Percentiles rank a stretch among this genome's conserved stretches.
These are phyloP conservation scores for Trichoderma endophyticum DNA, from an alignment of 2,329 filamentous ascomycete species.

Conservation along the genomic window DNA sequence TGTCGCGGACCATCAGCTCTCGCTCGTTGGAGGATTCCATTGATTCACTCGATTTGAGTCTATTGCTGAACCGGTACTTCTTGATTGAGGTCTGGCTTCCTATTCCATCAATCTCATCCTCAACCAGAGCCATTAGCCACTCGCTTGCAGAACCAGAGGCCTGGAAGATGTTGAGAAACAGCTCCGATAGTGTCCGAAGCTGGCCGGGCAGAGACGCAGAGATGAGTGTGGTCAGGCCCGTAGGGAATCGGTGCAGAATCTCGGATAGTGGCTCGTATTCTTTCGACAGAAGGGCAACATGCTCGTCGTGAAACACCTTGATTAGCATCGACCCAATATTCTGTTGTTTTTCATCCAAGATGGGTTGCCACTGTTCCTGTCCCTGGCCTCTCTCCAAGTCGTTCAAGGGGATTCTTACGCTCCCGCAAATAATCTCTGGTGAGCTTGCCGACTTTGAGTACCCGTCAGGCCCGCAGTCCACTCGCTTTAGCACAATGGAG, in stretches of 20 bases:
- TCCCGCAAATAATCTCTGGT: conserved; percentile 58
- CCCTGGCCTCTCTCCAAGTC: conserved; percentile 75
- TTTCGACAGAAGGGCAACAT: conserved; percentile 79
- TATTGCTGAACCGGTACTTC: conserved; percentile 67
- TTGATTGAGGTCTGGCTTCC: conserved; percentile 76
- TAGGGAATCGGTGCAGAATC: conserved; percentile 78
- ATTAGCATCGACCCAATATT: conserved; percentile 80
- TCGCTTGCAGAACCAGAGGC: conserved; percentile 80
- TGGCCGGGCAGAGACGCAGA: conserved; percentile 74
- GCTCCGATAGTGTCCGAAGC: conserved; percentile 76
- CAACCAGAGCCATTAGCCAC: conserved; percentile 89
- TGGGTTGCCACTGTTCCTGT: conserved; percentile 82
- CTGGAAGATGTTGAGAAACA: conserved; percentile 91
- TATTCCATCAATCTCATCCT: conserved; percentile 95
- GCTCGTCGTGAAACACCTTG: conserved; percentile 79
- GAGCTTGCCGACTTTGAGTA: conserved; percentile 39
- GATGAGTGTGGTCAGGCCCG: conserved; percentile 80
- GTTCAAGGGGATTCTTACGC: conserved; percentile 78
- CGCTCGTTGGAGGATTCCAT: conserved; percentile 55
- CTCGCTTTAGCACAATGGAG: conserved; percentile 68
- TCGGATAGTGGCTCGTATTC: conserved; percentile 84
- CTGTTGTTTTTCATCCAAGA: conserved; percentile 73
- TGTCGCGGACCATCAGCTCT: conserved; percentile 69
- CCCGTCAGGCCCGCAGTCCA: conserved; percentile 49
- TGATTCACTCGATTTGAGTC: conserved; percentile 69